phyloP scores from a whole-genome alignment of 2,329 filamentous ascomycete genomes.

The Pseudogymnoascus sp. region DNA sequence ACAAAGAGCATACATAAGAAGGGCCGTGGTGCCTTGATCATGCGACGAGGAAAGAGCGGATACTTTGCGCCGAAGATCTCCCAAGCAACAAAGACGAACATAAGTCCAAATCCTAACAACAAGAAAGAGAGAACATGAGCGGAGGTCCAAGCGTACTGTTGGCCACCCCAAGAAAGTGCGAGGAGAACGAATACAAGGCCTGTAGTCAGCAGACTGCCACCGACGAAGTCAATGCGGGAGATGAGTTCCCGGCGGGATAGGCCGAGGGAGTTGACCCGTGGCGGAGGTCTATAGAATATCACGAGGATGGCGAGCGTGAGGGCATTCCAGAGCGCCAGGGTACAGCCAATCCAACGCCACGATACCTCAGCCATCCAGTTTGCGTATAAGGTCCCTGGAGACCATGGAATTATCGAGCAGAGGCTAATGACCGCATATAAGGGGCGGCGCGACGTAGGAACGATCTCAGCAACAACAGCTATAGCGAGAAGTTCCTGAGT shows the following conservation, averaged over 20 bases:
- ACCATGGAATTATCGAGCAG: constrained; percentile 9
- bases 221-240: constrained; percentile 41
- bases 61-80: constrained; percentile 15
- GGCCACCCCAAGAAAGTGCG: constrained; percentile 41
- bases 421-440: constrained; percentile 10
- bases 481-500: constrained; percentile 11
- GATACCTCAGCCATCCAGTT: constrained; percentile 31
- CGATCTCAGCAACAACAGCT: constrained; percentile 12
- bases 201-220: constrained; percentile 39
- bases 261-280: constrained; percentile 33
- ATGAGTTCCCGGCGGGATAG: constrained; percentile 34
- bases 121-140: constrained; percentile 22
- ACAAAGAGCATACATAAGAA: constrained; percentile 22
- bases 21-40: constrained; percentile 36
- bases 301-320: constrained; percentile 35
- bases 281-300: constrained; percentile 38
- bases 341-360: constrained; percentile 35
- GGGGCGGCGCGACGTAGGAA: constrained; percentile 10
- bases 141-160: constrained; percentile 32
- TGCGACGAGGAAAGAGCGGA: constrained; percentile 28
- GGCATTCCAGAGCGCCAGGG: constrained; percentile 35
- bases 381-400: constrained; percentile 11
- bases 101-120: constrained; percentile 15
- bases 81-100: constrained; percentile 20
- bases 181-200: constrained; percentile 41